These are phyloP conservation scores for Phytophthora syringae DNA, from an alignment of 352 stramenopile species.

Conservation along the genomic window DNA sequence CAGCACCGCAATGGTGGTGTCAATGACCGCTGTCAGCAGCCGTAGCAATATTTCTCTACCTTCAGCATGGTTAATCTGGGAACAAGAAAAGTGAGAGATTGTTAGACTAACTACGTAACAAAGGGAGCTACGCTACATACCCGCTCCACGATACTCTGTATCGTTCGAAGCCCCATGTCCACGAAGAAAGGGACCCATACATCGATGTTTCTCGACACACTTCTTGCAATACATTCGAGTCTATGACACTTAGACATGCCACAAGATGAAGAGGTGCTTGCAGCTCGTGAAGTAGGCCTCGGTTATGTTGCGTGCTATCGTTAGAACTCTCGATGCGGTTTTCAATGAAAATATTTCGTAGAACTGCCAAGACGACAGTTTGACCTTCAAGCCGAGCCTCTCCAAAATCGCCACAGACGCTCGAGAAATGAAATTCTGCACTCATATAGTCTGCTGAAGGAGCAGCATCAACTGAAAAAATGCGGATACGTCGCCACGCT, in stretches of 20 bases:
- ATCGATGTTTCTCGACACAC: constrained; percentile 66
- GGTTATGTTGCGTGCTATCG: constrained; percentile 31
- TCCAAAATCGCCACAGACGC: constrained; percentile 60
- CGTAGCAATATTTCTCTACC: constrained; percentile 55
- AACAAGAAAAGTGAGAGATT: neutral
- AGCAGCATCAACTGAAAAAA: constrained; percentile 77
- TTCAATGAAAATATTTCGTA: constrained; percentile 59
- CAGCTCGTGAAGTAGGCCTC: constrained; percentile 60
- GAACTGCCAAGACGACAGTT: constrained; percentile 46
- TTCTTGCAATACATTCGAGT: constrained; percentile 65
- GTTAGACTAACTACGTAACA: neutral
- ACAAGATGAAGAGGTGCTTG: constrained; percentile 59
- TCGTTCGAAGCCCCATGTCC: constrained; percentile 57
- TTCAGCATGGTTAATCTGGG: constrained; percentile 63
- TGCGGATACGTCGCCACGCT: constrained; percentile 47
- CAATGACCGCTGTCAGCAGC: constrained; percentile 53
- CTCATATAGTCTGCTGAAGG: constrained; percentile 58
- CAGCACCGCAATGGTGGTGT: constrained; percentile 45
- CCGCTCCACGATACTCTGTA: constrained; percentile 41
- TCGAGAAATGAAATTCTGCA: constrained; percentile 66
- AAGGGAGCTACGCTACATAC: constrained; percentile 25
- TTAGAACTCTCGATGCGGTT: constrained; percentile 14
- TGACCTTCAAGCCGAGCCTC: constrained; percentile 65
- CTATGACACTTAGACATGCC: constrained; percentile 67
- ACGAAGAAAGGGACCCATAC: constrained; percentile 75